Conservation (phyloP, 2,329 filamentous ascomycete genomes). For the Aspergillus uvarum region DNA sequence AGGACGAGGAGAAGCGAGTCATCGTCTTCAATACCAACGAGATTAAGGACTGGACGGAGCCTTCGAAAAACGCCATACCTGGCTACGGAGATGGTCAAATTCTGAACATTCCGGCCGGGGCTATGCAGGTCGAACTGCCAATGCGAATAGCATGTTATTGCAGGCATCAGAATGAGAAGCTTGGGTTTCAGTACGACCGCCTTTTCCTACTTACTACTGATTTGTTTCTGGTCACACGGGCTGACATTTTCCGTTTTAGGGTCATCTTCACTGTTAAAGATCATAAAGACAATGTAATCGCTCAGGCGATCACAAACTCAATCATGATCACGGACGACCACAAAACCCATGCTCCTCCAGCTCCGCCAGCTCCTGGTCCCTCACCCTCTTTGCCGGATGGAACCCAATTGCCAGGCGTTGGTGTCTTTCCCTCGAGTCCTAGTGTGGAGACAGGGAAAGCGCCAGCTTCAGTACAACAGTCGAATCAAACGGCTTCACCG, state of each 20-base stretch:
- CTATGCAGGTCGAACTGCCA: slow-evolving; percentile 77
- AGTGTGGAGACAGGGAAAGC: slow-evolving; percentile 32
- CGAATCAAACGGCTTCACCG: slow-evolving; percentile 59
- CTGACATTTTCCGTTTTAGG: slow-evolving; percentile 28
- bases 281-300: slow-evolving; percentile 69
- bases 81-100: slow-evolving; percentile 37
- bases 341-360: slow-evolving; percentile 69
- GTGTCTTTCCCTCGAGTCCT: slow-evolving; percentile 43
- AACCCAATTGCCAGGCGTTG: slow-evolving; percentile 44
- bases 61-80: slow-evolving; percentile 55
- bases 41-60: slow-evolving; percentile 76
- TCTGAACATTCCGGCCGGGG: slow-evolving; percentile 50
- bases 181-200: slow-evolving; percentile 66
- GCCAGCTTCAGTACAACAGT: slow-evolving; percentile 35
- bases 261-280: slow-evolving; percentile 96
- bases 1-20: slow-evolving; percentile 75
- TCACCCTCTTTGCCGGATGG: slow-evolving; percentile 39
- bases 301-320: slow-evolving; percentile 79
- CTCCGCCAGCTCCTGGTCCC: slow-evolving; percentile 34
- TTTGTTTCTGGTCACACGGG: slow-evolving; percentile 18
- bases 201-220: neutral
- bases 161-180: slow-evolving; percentile 89
- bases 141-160: slow-evolving; percentile 99
- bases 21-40: slow-evolving; percentile 91
- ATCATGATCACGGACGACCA: slow-evolving; percentile 99